A percentile compares a stretch with the other conserved stretches of the same genome.
phyloP scores from a whole-genome alignment of 805 yeast genomes.

The Wickerhamomyces bisporus region DNA sequence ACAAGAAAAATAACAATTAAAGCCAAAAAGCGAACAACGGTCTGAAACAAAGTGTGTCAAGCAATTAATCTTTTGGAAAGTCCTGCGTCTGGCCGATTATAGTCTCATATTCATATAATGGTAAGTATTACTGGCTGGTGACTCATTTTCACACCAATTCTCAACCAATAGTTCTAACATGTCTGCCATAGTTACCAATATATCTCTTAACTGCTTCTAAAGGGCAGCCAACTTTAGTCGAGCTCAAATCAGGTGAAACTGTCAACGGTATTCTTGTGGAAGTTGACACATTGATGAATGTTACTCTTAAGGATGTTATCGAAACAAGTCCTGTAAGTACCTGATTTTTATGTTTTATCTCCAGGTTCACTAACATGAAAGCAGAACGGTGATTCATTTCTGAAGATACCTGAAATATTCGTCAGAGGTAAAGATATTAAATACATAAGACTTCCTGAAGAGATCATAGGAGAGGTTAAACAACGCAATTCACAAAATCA shows the following conservation, averaged over 20 bases:
- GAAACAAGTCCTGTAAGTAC: conserved; percentile 45
- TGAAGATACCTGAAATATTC: conserved; percentile 67
- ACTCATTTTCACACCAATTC: no score
- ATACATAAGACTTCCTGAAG: conserved; percentile 69
- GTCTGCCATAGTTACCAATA: conserved; percentile 69
- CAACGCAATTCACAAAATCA: conserved; percentile 52
- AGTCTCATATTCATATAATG: no score
- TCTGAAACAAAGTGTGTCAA: no score
- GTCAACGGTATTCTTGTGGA: conserved; percentile 77
- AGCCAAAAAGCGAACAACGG: no score
- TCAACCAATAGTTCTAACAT: not conserved
- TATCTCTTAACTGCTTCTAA: conserved; percentile 87
- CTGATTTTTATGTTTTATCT: not conserved
- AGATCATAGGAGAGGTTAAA: conserved; percentile 69
- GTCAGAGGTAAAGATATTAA: conserved; percentile 84
- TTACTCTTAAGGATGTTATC: conserved; percentile 72
- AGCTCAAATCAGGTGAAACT: conserved; percentile 87
- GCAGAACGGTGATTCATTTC: conserved; percentile 51
- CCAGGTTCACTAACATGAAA: conserved; percentile 3
- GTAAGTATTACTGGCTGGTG: no score
- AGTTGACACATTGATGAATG: conserved; percentile 95
- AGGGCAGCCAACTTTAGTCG: conserved; percentile 82
- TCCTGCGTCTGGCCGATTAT: no score
- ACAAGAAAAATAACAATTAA: no score
- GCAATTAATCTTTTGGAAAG: no score